Evolutionary conservation across 768 basidiomycete genomes (phyloP).

Genomic region (Tylopilus subfusipes): DNA sequence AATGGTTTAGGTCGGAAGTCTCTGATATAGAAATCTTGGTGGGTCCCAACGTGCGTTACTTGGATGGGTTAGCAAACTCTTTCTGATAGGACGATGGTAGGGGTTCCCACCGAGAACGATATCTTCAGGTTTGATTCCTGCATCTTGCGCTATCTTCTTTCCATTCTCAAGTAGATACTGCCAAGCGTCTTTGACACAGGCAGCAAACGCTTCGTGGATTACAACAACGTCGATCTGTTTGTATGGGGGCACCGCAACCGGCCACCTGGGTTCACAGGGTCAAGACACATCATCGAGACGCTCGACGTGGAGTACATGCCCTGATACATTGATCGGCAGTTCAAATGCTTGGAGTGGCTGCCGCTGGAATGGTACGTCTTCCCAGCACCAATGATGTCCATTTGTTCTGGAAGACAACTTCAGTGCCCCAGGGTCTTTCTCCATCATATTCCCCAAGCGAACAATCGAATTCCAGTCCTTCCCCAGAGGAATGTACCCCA

Average conservation of each 20-base stretch:
- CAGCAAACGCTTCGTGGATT: constrained; percentile 31
- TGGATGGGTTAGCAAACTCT: neutral
- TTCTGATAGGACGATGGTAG: neutral
- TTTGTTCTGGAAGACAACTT: constrained; percentile 19
- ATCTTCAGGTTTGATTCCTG: constrained; percentile 39
- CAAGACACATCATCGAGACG: neutral
- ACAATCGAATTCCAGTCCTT: constrained; percentile 39
- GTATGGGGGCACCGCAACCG: constrained; percentile 38
- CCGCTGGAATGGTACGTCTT: constrained; percentile 27
- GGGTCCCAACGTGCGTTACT: constrained; percentile 42
- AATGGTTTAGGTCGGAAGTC: constrained; percentile 31
- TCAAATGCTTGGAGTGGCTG: constrained; percentile 35
- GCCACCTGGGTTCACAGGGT: constrained; percentile 35
- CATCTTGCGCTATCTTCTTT: constrained; percentile 28
- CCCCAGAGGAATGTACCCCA: constrained; percentile 40
- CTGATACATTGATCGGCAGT: constrained; percentile 30
- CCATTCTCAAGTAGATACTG: constrained; percentile 34
- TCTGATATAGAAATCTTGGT: constrained; percentile 39
- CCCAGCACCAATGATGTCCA: constrained; percentile 40
- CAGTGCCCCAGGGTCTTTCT: constrained; percentile 27
- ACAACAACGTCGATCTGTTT: constrained; percentile 39
- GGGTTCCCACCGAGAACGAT: constrained; percentile 39
- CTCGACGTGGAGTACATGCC: constrained; percentile 25
- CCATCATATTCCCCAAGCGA: constrained; percentile 37
- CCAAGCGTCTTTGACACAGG: constrained; percentile 38